phyloP scores from a whole-genome alignment of 225 moss, liverwort and hornwort genomes.

The Anthoceros angustus region DNA sequence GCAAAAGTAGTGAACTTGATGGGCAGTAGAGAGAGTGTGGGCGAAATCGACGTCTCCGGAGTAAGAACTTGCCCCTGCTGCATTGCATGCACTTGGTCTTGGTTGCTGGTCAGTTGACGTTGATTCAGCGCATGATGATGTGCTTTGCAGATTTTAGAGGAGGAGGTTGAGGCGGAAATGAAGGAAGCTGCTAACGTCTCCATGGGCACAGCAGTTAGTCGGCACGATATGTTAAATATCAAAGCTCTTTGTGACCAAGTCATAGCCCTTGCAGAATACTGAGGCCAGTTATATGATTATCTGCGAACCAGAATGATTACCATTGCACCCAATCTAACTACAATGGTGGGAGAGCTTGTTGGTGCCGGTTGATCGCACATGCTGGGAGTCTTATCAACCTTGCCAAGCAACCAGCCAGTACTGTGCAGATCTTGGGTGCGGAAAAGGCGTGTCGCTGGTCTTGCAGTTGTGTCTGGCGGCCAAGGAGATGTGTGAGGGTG shows the following conservation, averaged over 20 bases:
- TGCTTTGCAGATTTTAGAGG: slow-evolving; percentile 30
- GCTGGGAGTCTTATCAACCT: slow-evolving; percentile 70
- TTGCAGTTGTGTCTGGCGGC: background rate
- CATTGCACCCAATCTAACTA: slow-evolving; percentile 72
- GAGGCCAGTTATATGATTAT: slow-evolving; percentile 66
- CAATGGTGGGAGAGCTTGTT: slow-evolving; percentile 67
- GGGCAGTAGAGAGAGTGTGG: slow-evolving; percentile 59
- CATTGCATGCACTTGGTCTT: too few species aligned
- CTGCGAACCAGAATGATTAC: slow-evolving; percentile 70
- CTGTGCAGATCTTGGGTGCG: slow-evolving; percentile 83
- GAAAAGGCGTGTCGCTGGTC: slow-evolving; percentile 30
- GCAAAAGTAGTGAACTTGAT: slow-evolving; percentile 58
- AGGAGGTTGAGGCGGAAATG: slow-evolving; percentile 69
- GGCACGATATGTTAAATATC: slow-evolving; percentile 76
- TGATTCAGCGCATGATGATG: too few species aligned
- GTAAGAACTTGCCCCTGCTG: slow-evolving; percentile 9
- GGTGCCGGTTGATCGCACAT: slow-evolving; percentile 76
- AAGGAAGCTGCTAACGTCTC: slow-evolving; percentile 74
- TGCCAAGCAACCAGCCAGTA: slow-evolving; percentile 74
- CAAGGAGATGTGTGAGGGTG: too few species aligned
- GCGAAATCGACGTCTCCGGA: slow-evolving; percentile 55
- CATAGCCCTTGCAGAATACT: slow-evolving; percentile 52
- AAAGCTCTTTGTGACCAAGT: slow-evolving; percentile 74
- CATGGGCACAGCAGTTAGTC: slow-evolving; percentile 85
- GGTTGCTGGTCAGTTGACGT: background rate